These are phyloP conservation scores for Saururus chinensis DNA, from an alignment of 164 flowering plant species.

Conservation along the genomic window DNA sequence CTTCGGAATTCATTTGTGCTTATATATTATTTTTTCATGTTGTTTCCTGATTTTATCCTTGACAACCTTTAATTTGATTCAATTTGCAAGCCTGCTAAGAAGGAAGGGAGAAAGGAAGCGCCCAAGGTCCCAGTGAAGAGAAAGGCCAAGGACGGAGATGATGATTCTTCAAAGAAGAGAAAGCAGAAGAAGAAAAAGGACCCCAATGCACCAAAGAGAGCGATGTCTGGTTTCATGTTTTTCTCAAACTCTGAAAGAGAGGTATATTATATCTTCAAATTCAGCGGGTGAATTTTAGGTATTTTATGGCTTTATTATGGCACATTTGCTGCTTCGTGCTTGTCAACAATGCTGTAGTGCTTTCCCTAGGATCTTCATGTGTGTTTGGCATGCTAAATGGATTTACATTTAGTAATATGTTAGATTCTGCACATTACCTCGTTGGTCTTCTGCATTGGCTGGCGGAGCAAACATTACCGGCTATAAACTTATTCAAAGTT, in stretches of 20 bases:
- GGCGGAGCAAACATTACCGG: neutral
- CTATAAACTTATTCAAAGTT: neutral
- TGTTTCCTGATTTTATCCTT: neutral
- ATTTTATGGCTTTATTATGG: too few relatives aligned
- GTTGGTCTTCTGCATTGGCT: neutral
- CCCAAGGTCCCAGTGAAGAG: constrained; percentile 52
- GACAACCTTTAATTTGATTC: neutral
- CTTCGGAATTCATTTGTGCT: neutral
- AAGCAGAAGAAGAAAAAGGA: constrained; percentile 90
- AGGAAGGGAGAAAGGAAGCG: constrained; percentile 56
- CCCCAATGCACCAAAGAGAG: constrained; percentile 96
- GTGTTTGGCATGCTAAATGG: neutral
- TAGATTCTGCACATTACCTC: too few relatives aligned
- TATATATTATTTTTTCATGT: neutral
- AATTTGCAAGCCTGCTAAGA: constrained; percentile 43
- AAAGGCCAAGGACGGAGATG: constrained; percentile 64
- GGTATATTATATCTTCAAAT: constrained; percentile 22
- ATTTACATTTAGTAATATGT: neutral
- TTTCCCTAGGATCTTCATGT: neutral
- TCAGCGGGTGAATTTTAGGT: too few relatives aligned
- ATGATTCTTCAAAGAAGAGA: constrained; percentile 69
- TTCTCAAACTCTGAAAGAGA: constrained; percentile 83
- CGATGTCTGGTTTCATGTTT: constrained; percentile 74
- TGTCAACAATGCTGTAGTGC: neutral
- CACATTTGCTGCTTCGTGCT: neutral